Evolutionary conservation across 257 asterid genomes (phyloP), one percentile per base, ranked within the genome.

Genomic region (Salvia miltiorrhiza): DNA sequence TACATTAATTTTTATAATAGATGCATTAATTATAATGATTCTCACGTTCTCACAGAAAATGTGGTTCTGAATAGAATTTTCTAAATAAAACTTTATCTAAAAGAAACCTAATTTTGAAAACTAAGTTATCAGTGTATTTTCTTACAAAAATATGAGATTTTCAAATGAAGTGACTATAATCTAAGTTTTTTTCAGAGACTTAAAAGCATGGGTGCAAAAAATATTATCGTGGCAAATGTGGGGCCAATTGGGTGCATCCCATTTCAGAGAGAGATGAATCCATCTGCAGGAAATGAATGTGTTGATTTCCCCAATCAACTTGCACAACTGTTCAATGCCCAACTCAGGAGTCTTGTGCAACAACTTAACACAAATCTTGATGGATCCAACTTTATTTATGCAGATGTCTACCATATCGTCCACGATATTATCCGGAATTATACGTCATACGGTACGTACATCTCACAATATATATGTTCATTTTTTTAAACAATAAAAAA

Each of bases 241-340:
- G 97, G 97, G 56, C 94, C 96, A 2, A 83, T 90, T 62, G 97
- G 97, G 21, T 90, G 97, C 80, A 88, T 90, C 69, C 97, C 97
- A 45, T 86, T 44, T 74, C 78, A 81, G 61, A 88, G 91, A 82
- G 97, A 80, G 4, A 69, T 75, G 43, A 85, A 84, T 73, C 91
- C 89, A 68, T 44, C 73, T 9, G 82, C 83, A 7, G 92, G 86
- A 49, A 65, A 83, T 24, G 78, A 48, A 0, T 90, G 97, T 50
- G 88, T 71, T 14, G 76, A 39, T 41, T 78, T 78, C 17, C 90
- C 96, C 9, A 88, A 90, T 73, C 84, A 71, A 53, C 76, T 90
- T 28, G 9, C 9, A 72, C 89, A 86, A 24, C 67, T 90, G 55
- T 88, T 75, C 78, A 90, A 90, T 72, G 9, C 9, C 74, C 89